A percentile compares a stretch with the other conserved stretches of the same genome.
Conservation (phyloP, 768 basidiomycete species). For the Boletus pseudopeckii region DNA sequence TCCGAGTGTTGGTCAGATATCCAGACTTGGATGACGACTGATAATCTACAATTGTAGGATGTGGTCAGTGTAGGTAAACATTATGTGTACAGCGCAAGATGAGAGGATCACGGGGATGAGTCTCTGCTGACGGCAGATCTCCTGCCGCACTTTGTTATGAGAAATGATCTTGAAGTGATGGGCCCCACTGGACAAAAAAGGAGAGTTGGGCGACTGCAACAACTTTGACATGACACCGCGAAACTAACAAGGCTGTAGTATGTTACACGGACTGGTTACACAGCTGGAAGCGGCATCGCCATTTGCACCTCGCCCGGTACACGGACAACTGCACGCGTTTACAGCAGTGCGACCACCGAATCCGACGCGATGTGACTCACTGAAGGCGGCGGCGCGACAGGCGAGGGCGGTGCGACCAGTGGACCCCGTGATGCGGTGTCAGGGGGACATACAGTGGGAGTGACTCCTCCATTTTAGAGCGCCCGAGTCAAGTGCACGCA, state of each 20-base stretch:
- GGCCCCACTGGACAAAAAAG: neutral
- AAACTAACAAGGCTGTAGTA: neutral
- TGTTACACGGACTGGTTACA: neutral
- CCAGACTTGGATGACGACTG: neutral
- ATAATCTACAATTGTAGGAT: too few species aligned
- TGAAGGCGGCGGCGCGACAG: neutral
- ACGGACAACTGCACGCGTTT: neutral
- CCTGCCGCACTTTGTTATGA: too few species aligned
- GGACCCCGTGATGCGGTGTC: slow-evolving; percentile 28
- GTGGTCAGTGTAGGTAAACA: too few species aligned
- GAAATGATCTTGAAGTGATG: too few species aligned
- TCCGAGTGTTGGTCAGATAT: neutral
- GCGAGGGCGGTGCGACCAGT: neutral
- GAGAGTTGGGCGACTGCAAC: neutral
- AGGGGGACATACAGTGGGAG: slow-evolving; percentile 22
- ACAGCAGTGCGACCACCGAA: too few species aligned
- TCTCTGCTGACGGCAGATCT: too few species aligned
- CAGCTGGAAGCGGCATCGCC: neutral
- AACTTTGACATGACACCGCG: neutral
- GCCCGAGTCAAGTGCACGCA: slow-evolving; percentile 21
- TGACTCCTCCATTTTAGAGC: slow-evolving; percentile 36
- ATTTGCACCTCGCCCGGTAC: too few species aligned
- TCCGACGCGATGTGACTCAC: neutral
- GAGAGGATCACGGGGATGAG: too few species aligned
- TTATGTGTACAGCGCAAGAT: neutral